These are phyloP conservation scores for Ophiocytium majus DNA, from an alignment of 352 stramenopile genomes.

Conservation along the genomic window DNA sequence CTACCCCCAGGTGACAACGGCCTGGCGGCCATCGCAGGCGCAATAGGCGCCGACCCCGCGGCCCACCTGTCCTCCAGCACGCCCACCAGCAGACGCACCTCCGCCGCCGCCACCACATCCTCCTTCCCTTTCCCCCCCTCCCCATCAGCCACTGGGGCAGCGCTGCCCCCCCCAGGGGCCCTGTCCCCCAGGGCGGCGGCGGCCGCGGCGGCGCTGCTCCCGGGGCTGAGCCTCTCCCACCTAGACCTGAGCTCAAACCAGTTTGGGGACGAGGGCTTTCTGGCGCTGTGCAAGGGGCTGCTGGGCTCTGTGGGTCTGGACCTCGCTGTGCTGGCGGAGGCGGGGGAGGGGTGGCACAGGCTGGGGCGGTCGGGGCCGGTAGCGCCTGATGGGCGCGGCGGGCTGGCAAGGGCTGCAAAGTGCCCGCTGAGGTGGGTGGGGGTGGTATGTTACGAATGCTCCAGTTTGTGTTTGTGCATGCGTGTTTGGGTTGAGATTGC, in stretches of 20 bases:
- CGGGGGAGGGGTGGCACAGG: neutral
- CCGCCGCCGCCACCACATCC: neutral
- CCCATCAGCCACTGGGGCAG: neutral
- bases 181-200: too few relatives aligned
- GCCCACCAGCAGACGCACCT: neutral
- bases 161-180: neutral
- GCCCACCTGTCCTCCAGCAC: neutral
- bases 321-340: neutral
- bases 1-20: neutral
- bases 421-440: neutral
- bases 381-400: neutral
- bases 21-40: neutral
- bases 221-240: too few relatives aligned
- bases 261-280: neutral
- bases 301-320: neutral
- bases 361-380: neutral
- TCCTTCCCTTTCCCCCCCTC: too few relatives aligned
- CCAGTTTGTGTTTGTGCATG: too few relatives aligned
- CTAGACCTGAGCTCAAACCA: neutral
- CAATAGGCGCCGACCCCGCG: neutral
- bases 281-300: neutral
- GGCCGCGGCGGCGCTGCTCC: too few relatives aligned
- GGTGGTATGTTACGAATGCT: neutral
- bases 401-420: too few relatives aligned
- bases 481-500: too few relatives aligned